Evolutionary conservation across 345 rosid species (phyloP).

Genomic region (Eucalyptus victrix): DNA sequence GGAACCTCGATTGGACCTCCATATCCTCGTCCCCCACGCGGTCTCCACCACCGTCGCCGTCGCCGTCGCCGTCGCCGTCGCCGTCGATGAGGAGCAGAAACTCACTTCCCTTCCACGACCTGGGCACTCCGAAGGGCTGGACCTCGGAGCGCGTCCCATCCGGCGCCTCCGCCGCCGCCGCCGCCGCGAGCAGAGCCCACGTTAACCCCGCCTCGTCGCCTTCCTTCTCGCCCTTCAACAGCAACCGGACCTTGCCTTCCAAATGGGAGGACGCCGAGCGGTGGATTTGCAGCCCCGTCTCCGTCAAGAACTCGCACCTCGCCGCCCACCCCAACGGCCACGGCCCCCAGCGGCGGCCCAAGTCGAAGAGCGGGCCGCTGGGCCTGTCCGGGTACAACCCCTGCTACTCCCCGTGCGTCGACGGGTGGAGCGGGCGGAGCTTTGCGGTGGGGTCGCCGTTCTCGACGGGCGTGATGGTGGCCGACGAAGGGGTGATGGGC

Average conservation of each 20-base stretch:
- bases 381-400: conserved; percentile 5
- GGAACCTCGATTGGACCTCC: not conserved
- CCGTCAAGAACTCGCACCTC: conserved; percentile 2
- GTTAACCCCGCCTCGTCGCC: conserved; percentile 38
- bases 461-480: conserved; percentile 19
- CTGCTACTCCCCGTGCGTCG: not conserved
- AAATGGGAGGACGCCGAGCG: conserved; percentile 98
- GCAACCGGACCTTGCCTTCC: conserved; percentile 76
- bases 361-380: conserved; percentile 54
- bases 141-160: conserved; percentile 74
- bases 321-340: conserved; percentile 3
- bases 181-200: conserved; percentile 23
- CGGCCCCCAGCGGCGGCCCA: conserved; percentile 43
- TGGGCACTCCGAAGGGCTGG: conserved; percentile 51
- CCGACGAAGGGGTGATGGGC: not conserved
- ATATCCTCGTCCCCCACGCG: not conserved
- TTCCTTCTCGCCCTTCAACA: conserved; percentile 68
- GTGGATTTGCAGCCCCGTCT: conserved; percentile 87
- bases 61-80: not conserved
- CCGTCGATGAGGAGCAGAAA: not conserved
- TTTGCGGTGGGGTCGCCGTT: conserved; percentile 24
- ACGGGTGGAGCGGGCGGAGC: conserved; percentile 7
- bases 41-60: not conserved
- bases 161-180: conserved; percentile 22
- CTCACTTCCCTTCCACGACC: not conserved